Evolutionary conservation across 257 asterid species (phyloP).

Genomic region (Solanum rostratum): DNA sequence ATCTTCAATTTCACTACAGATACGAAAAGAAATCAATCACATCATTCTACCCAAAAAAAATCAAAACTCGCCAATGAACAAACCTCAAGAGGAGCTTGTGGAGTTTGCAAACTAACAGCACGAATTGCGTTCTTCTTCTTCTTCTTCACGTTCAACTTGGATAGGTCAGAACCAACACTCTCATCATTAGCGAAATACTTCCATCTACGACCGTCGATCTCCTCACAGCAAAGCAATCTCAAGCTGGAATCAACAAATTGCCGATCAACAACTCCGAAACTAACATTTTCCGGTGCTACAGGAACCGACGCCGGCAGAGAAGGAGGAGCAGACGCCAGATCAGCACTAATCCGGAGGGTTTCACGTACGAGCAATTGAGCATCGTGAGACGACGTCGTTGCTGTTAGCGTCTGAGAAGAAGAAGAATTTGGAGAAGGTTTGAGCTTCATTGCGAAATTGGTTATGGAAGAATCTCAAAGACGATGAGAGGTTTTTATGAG

Average conservation of each 20-base stretch:
- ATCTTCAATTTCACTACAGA: background rate
- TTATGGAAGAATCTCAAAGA: background rate
- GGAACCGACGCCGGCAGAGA: slow-evolving; percentile 15
- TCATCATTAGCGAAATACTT: slow-evolving; percentile 54
- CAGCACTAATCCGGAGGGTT: slow-evolving; percentile 93
- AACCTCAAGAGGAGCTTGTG: slow-evolving; percentile 67
- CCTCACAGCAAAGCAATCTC: slow-evolving; percentile 82
- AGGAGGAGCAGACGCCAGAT: slow-evolving; percentile 75
- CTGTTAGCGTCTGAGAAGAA: slow-evolving; percentile 51
- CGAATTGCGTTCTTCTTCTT: slow-evolving; percentile 50
- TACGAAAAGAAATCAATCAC: background rate
- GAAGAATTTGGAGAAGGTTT: slow-evolving; percentile 57
- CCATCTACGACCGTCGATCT: slow-evolving; percentile 85
- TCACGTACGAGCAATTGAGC: slow-evolving; percentile 76
- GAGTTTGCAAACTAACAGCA: slow-evolving; percentile 65
- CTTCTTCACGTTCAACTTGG: slow-evolving; percentile 3
- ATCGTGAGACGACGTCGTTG: slow-evolving; percentile 40
- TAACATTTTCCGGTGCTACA: slow-evolving; percentile 19
- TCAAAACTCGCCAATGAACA: background rate
- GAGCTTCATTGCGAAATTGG: slow-evolving; percentile 42
- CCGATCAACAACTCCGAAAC: slow-evolving; percentile 50
- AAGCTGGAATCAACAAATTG: slow-evolving; percentile 61
- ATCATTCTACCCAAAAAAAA: background rate
- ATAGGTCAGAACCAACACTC: slow-evolving; percentile 23
- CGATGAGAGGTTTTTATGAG: background rate